Conservation (phyloP, 306 rosid species). For the Dicorynia guianensis region DNA sequence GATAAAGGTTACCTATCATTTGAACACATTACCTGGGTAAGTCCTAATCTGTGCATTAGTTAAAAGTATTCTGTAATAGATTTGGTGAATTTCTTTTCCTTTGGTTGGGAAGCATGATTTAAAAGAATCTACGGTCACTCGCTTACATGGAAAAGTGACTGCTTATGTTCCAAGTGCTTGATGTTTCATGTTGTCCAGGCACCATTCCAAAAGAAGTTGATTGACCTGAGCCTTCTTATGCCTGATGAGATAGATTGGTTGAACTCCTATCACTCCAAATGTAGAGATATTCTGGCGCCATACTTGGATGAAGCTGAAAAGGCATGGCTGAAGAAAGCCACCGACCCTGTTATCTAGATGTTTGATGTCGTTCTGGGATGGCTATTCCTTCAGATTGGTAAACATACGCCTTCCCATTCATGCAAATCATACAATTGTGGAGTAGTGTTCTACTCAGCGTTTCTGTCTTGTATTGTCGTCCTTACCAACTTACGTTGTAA, state of each 20-base stretch:
- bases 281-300: conserved; percentile 75
- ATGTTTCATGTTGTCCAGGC: conserved; percentile 62
- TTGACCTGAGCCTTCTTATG: conserved; percentile 67
- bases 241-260: conserved; percentile 85
- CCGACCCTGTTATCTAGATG: conserved; percentile 57
- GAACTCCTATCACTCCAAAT: conserved; percentile 79
- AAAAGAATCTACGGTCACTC: neutral
- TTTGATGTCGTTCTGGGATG: conserved; percentile 12
- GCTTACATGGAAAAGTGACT: conserved; percentile 1
- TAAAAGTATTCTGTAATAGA: neutral
- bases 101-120: neutral
- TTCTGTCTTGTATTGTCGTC: neutral
- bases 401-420: neutral
- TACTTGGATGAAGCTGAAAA: conserved; percentile 73
- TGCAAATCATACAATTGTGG: conserved; percentile 3
- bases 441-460: conserved; percentile 1
- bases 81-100: neutral
- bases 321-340: conserved; percentile 88
- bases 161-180: conserved; percentile 27
- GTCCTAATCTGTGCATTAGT: conserved; percentile 26
- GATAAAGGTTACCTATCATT: conserved; percentile 86
- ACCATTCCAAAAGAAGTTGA: conserved; percentile 88
- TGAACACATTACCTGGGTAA: conserved; percentile 98
- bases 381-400: conserved; percentile 10
- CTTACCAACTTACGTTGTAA: conserved; percentile 5